Conservation (phyloP, 495 filamentous ascomycete genomes). For the Penicillium egyptiacum region DNA sequence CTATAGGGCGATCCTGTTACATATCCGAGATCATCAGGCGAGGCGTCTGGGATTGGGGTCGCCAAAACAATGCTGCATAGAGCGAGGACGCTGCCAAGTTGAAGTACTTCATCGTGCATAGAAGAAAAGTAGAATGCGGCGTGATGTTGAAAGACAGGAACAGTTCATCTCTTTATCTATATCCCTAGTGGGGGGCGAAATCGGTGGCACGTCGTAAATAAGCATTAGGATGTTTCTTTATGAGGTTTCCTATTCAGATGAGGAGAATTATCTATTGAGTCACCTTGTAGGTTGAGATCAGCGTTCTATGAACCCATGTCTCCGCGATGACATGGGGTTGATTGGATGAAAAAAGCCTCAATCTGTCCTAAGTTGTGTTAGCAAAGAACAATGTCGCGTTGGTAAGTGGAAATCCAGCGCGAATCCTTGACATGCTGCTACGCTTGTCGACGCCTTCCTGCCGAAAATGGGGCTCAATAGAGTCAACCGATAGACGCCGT, state of each 20-base stretch:
- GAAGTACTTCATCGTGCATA: constrained; percentile 6
- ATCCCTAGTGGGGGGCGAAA: not conserved
- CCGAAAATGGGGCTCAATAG: constrained; percentile 6
- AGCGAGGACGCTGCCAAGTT: constrained; percentile 2
- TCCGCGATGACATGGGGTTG: not conserved
- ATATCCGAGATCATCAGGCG: not conserved
- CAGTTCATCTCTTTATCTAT: not conserved
- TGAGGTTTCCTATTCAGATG: not conserved
- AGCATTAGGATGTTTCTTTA: not conserved
- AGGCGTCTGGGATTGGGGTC: not conserved
- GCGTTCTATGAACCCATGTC: not conserved
- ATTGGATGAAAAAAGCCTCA: not conserved
- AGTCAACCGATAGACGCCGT: not conserved
- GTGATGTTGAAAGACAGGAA: not conserved
- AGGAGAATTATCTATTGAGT: not conserved
- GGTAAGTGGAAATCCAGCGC: not conserved
- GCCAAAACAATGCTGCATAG: constrained; percentile 2
- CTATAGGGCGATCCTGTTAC: too few relatives aligned
- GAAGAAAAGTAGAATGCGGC: not conserved
- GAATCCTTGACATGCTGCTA: not conserved
- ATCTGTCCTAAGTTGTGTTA: not conserved
- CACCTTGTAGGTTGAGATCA: not conserved
- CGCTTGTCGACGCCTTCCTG: not conserved
- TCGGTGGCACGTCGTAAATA: not conserved
- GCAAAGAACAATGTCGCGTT: not conserved